Conservation (phyloP, 2,329 filamentous ascomycete genomes). For the Colletotrichum paranaense region DNA sequence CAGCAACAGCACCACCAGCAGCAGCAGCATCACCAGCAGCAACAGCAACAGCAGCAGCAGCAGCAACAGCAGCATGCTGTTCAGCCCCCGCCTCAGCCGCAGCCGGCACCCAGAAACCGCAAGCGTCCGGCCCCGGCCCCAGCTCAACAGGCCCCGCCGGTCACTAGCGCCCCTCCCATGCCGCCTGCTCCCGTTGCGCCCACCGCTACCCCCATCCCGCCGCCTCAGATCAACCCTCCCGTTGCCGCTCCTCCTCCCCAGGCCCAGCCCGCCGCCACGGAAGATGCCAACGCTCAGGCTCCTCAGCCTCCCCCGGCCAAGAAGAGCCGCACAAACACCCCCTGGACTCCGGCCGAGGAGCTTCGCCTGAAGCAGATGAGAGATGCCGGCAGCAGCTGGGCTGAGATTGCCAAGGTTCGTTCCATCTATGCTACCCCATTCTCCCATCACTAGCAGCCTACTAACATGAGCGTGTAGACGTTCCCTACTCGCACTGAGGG, state of each 20-base stretch:
- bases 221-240: slow-evolving; percentile 47
- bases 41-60: slow-evolving; percentile 47
- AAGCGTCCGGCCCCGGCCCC: slow-evolving; percentile 50
- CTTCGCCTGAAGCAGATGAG: slow-evolving; percentile 93
- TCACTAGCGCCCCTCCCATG: slow-evolving; percentile 40
- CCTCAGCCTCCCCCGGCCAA: slow-evolving; percentile 72
- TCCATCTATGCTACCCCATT: neutral
- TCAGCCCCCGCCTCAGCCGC: slow-evolving; percentile 49
- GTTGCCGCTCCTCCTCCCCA: slow-evolving; percentile 44
- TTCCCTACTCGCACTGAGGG: slow-evolving; percentile 95
- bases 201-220: slow-evolving; percentile 41
- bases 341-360: slow-evolving; percentile 96
- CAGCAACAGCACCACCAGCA: slow-evolving; percentile 48
- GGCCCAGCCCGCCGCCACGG: slow-evolving; percentile 42
- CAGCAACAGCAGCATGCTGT: slow-evolving; percentile 44
- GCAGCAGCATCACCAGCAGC: slow-evolving; percentile 41
- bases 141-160: slow-evolving; percentile 46
- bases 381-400: slow-evolving; percentile 94
- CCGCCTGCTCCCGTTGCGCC: slow-evolving; percentile 49
- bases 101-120: slow-evolving; percentile 45
- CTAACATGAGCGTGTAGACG: slow-evolving; percentile 63
- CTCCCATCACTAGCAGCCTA: neutral
- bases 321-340: slow-evolving; percentile 98
- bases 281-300: slow-evolving; percentile 47
- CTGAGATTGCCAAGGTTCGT: slow-evolving; percentile 93